Percentiles rank a stretch among this genome's conserved stretches.
phyloP scores from a whole-genome alignment of 495 filamentous ascomycete species.

The Xylaria cubensis region DNA sequence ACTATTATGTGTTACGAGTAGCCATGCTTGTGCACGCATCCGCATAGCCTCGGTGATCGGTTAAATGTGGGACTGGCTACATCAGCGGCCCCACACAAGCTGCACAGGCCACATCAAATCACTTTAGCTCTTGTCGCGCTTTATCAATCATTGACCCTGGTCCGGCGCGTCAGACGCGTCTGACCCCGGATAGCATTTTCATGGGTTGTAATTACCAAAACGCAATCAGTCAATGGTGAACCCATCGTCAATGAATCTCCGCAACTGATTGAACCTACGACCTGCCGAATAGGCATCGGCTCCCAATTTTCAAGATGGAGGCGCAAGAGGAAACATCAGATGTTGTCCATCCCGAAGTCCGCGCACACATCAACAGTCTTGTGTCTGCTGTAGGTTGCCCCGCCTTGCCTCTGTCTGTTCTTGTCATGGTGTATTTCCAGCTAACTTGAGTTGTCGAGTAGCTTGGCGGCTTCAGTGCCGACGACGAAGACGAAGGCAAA shows the following conservation, averaged over 20 bases:
- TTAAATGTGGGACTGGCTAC: conserved; percentile 32
- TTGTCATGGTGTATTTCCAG: conserved; percentile 2
- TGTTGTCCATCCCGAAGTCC: conserved; percentile 84
- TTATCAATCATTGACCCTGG: background rate
- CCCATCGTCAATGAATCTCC: conserved; percentile 8
- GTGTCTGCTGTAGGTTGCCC: conserved; percentile 79
- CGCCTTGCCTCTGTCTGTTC: conserved; percentile 23
- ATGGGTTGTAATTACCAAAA: background rate
- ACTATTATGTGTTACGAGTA: conserved; percentile 15
- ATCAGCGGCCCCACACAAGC: background rate
- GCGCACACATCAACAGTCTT: conserved; percentile 88
- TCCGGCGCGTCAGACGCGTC: conserved; percentile 25
- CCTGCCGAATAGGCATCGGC: conserved; percentile 31
- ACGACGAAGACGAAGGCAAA: conserved; percentile 68
- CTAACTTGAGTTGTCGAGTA: conserved; percentile 43
- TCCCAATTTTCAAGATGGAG: conserved; percentile 51
- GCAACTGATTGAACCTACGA: conserved; percentile 2
- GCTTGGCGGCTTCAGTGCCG: conserved; percentile 86
- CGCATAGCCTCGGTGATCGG: conserved; percentile 53
- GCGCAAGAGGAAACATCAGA: conserved; percentile 56
- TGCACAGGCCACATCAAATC: conserved; percentile 24
- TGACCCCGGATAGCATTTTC: background rate
- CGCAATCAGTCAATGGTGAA: background rate
- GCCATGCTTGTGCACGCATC: conserved; percentile 8
- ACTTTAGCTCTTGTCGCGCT: conserved; percentile 24